Evolutionary conservation across 139 green algal genomes (phyloP).

Genomic region (Diplosphaera chodatii): DNA sequence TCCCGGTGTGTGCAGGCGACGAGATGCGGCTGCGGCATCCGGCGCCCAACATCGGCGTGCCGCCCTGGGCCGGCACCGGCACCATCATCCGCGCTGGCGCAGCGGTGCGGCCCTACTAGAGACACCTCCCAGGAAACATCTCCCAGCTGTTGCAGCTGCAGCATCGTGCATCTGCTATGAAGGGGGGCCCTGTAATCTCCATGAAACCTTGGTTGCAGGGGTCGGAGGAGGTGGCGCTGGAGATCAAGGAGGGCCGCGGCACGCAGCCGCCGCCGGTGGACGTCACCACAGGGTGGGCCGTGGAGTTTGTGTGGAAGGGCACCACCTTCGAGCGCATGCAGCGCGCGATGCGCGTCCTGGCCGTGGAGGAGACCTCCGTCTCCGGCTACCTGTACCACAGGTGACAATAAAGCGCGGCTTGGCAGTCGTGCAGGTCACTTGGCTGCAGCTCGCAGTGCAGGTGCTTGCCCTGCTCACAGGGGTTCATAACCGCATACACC

Average conservation of each 20-base stretch:
- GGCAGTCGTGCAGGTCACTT: not conserved
- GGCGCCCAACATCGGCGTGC: constrained; percentile 32
- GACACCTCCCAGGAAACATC: too few species aligned
- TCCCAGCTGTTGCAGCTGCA: too few species aligned
- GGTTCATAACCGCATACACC: too few species aligned
- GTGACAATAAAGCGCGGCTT: constrained; percentile 2
- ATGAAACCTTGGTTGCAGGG: too few species aligned
- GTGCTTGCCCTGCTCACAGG: too few species aligned
- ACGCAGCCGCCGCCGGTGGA: constrained; percentile 37
- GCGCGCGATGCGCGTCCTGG: constrained; percentile 77
- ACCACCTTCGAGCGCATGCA: constrained; percentile 91
- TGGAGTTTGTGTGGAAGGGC: constrained; percentile 94
- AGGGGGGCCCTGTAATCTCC: too few species aligned
- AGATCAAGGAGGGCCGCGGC: constrained; percentile 47
- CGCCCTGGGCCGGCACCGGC: not conserved
- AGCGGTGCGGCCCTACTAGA: too few species aligned
- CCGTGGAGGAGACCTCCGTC: constrained; percentile 81
- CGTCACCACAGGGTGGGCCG: constrained; percentile 68
- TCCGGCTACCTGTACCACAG: constrained; percentile 64
- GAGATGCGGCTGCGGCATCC: constrained; percentile 84
- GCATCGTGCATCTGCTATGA: too few species aligned
- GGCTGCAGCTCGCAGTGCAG: not conserved
- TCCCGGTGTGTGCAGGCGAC: constrained; percentile 66
- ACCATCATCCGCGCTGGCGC: too few species aligned
- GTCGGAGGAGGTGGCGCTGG: constrained; percentile 75